Evolutionary conservation across 2,329 filamentous ascomycete species (phyloP).

Genomic region (Cercospora janseana): DNA sequence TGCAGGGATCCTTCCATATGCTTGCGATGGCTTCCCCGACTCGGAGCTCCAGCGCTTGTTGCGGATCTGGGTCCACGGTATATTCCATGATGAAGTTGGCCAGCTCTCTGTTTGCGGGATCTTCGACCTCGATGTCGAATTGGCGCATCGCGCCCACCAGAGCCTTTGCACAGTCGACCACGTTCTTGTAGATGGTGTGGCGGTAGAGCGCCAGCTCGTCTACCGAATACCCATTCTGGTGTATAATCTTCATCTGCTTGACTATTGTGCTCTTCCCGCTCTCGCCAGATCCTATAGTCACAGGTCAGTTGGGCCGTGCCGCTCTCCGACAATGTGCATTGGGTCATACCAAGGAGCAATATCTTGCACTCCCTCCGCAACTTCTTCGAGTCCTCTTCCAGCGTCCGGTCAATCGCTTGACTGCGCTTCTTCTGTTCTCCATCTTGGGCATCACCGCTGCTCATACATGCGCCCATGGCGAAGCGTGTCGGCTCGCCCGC

Average conservation of each 20-base stretch:
- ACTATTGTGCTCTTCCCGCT: slow-evolving; percentile 99
- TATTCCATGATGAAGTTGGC: slow-evolving; percentile 83
- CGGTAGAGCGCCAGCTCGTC: slow-evolving; percentile 94
- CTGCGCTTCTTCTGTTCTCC: slow-evolving; percentile 93
- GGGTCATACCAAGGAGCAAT: slow-evolving; percentile 74
- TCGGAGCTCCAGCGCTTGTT: slow-evolving; percentile 75
- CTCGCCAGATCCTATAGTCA: slow-evolving; percentile 77
- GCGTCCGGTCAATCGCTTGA: slow-evolving; percentile 87
- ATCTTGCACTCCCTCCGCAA: slow-evolving; percentile 99
- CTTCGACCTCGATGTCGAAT: slow-evolving; percentile 78
- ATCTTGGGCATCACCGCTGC: slow-evolving; percentile 77
- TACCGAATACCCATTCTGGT: slow-evolving; percentile 93
- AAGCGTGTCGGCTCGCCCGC: slow-evolving; percentile 23
- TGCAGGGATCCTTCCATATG: slow-evolving; percentile 86
- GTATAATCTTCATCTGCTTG: slow-evolving; percentile 99
- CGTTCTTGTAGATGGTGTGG: slow-evolving; percentile 95
- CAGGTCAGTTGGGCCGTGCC: slow-evolving; percentile 17
- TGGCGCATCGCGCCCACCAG: slow-evolving; percentile 89
- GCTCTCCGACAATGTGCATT: background rate
- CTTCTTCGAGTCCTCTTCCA: slow-evolving; percentile 92
- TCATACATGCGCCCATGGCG: slow-evolving; percentile 90
- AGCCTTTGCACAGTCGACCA: slow-evolving; percentile 93
- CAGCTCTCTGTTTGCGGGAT: slow-evolving; percentile 68
- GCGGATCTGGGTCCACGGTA: slow-evolving; percentile 84
- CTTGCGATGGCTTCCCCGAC: slow-evolving; percentile 81